Evolutionary conservation across 2,329 filamentous ascomycete genomes (phyloP), one percentile per base, ranked within the genome.

Genomic region (Verticillium nonalfalfae): DNA sequence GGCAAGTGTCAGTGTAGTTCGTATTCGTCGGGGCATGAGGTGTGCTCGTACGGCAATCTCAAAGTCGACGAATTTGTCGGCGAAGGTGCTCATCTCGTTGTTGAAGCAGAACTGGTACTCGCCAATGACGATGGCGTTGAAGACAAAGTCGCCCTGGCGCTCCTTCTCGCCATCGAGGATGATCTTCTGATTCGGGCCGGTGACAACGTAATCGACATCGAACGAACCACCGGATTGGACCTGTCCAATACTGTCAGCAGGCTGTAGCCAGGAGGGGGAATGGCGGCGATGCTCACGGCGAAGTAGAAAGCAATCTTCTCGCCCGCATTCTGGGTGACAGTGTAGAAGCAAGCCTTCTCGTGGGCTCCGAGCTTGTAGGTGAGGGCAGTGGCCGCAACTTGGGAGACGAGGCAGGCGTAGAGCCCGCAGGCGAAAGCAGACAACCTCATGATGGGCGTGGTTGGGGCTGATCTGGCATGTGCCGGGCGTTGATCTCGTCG

Each of bases 231-330:
- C 95, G 9, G 93, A 94, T 96, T 99, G 95, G 56, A 97, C 93
- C 93, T 97, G 65, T 52, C 11, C 21, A 11, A 52, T 21, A 7
- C 33, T 15, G 54, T 35, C 31, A 35, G 26, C 54, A 10, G 10
- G 15, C 14, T 58, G 40, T 52, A 79, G 45, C 11, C 7, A 18
- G 21, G 45, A 7, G 18, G 9, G 5, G 21, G 45, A 11, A 52
- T 3, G 10, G 18, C 15, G 45, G n/a, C 45, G 11, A 52, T 52
- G 45, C 89, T 67, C 80, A 99, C 95, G 63, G 95, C 96, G 78
- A 99, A 99, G 81, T 99, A 99, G 74, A 99, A 99, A 58, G 95
- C 93, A 68, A 99, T 83, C 85, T 99, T 99, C 70, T 90, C 86
- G 69, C 89, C 89, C 74, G 85, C 84, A 73, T 90, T 85, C 66